phyloP scores from a whole-genome alignment of 225 moss, liverwort and hornwort genomes.

The Rhytidiadelphus loreus region DNA sequence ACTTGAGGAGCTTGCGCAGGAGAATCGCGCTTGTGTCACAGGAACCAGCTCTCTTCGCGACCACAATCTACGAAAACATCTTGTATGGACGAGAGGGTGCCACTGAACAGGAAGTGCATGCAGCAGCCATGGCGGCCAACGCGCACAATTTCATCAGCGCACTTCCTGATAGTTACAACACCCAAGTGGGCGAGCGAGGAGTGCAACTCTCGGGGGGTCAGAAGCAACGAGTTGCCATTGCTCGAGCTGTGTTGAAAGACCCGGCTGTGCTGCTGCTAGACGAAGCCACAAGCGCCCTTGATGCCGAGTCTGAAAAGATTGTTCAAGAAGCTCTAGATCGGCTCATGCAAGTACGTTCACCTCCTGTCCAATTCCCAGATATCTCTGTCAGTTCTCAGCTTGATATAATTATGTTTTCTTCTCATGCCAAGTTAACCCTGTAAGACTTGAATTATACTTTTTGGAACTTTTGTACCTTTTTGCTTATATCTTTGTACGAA shows the following conservation, averaged over 20 bases:
- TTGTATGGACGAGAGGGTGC: conserved; percentile 25
- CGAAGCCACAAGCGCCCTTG: conserved; percentile 35
- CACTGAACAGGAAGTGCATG: conserved; percentile 24
- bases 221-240: conserved; percentile 40
- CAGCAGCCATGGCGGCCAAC: conserved; percentile 28
- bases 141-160: conserved; percentile 21
- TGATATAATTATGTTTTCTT: background rate
- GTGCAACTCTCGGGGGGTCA: conserved; percentile 39
- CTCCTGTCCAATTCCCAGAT: background rate
- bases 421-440: background rate
- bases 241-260: conserved; percentile 30
- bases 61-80: conserved; percentile 31
- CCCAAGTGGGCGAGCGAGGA: conserved; percentile 30
- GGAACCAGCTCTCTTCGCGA: conserved; percentile 32
- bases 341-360: conserved; percentile 8
- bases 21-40: conserved; percentile 22
- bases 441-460: background rate
- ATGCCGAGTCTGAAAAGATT: conserved; percentile 20
- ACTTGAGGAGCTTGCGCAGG: conserved; percentile 23
- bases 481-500: background rate
- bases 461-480: background rate
- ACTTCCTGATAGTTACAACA: conserved; percentile 20
- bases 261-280: conserved; percentile 27
- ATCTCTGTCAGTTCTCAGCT: background rate
- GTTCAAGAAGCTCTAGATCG: conserved; percentile 35